Percentiles rank a stretch among this genome's conserved stretches.
Conservation (phyloP, 768 basidiomycete species). For the Lentinula sp. region DNA sequence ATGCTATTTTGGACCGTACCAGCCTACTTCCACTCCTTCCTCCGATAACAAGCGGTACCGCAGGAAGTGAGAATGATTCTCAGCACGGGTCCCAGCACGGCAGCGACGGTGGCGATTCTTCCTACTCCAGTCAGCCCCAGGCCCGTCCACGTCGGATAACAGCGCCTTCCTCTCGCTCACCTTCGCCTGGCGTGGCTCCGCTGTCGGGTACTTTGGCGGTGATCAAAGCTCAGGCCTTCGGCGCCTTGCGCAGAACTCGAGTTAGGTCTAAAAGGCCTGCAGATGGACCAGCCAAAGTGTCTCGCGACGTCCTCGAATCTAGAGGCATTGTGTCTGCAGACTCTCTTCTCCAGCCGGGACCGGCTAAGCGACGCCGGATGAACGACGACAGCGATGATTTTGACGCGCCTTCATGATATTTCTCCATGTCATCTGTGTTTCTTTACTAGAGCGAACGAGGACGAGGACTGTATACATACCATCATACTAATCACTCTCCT, state of each 20-base stretch:
- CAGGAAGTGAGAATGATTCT: conserved; percentile 39
- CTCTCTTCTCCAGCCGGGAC: conserved; percentile 15
- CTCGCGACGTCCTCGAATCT: conserved; percentile 77
- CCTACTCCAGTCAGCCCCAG: conserved; percentile 34
- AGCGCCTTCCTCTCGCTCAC: conserved; percentile 44
- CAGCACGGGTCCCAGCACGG: conserved; percentile 52
- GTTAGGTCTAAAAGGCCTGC: conserved; percentile 71
- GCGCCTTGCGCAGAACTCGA: conserved; percentile 74
- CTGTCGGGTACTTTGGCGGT: conserved; percentile 82
- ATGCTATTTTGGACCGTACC: conserved; percentile 39
- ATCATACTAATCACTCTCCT: neutral
- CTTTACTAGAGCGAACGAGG: conserved; percentile 1
- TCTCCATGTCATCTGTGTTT: conserved; percentile 15
- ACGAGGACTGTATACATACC: neutral
- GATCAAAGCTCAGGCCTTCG: conserved; percentile 88
- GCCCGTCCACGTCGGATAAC: conserved; percentile 42
- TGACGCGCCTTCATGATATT: conserved; percentile 25
- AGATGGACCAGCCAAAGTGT: conserved; percentile 57
- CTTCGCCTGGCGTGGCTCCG: conserved; percentile 35
- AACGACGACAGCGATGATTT: conserved; percentile 46
- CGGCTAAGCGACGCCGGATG: conserved; percentile 44
- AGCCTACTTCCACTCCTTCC: conserved; percentile 41
- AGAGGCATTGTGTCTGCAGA: conserved; percentile 54
- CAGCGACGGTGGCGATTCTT: conserved; percentile 53
- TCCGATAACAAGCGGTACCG: conserved; percentile 30